A percentile compares a stretch with the other conserved stretches of the same genome.
These are phyloP conservation scores for Candida andamanensis DNA, from an alignment of 805 yeast species.

Conservation along the genomic window DNA sequence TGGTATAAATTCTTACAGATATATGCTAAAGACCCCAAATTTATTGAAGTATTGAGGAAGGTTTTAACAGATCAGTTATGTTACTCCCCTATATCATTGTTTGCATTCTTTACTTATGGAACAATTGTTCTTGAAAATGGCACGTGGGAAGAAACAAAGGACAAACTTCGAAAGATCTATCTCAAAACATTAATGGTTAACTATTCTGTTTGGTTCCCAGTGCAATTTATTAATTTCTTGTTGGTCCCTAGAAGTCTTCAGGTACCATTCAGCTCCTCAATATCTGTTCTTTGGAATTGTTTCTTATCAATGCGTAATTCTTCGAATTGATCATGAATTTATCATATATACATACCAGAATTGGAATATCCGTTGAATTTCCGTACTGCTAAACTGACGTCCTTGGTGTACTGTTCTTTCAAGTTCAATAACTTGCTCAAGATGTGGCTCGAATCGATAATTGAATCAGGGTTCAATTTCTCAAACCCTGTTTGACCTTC, in stretches of 20 bases:
- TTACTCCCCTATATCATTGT: constrained; percentile 81
- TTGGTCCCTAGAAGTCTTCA: constrained; percentile 68
- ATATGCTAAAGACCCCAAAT: constrained; percentile 76
- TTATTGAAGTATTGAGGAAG: constrained; percentile 78
- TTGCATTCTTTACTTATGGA: constrained; percentile 77
- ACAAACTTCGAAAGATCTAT: constrained; percentile 62
- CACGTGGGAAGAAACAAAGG: constrained; percentile 54
- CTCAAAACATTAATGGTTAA: constrained; percentile 63
- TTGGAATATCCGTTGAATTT: constrained; percentile 20
- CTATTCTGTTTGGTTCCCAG: constrained; percentile 77
- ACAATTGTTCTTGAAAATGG: constrained; percentile 78
- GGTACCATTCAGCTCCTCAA: constrained; percentile 82
- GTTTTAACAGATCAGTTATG: constrained; percentile 86
- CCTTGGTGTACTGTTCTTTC: constrained; percentile 10
- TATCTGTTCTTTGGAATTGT: constrained; percentile 93
- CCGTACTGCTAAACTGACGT: constrained; percentile 16
- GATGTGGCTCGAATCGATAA: constrained; percentile 28
- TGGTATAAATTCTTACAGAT: constrained; percentile 87
- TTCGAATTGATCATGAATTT: background rate
- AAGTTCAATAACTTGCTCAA: constrained; percentile 9
- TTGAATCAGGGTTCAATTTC: constrained; percentile 41
- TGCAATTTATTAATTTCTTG: constrained; percentile 70
- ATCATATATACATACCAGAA: constrained; percentile 26
- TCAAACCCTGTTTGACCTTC: constrained; percentile 64
- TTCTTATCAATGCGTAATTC: constrained; percentile 75